phyloP scores from a whole-genome alignment of 495 filamentous ascomycete species.

The Talaromyces adpressus region DNA sequence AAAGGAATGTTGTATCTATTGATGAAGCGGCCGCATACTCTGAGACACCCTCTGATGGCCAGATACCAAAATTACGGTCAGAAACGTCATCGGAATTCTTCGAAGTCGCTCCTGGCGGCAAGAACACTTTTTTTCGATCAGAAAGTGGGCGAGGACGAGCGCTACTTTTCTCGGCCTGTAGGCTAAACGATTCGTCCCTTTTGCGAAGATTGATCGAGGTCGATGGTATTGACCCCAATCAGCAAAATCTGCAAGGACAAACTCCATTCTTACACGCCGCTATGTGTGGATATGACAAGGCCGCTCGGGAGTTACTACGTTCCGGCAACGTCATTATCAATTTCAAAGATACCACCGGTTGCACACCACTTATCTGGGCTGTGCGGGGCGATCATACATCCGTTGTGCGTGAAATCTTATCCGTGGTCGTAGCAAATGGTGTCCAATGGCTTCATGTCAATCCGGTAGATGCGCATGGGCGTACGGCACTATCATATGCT shows the following conservation, averaged over 20 bases:
- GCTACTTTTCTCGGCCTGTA: background rate
- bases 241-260: background rate
- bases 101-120: no score
- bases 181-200: background rate
- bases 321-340: background rate
- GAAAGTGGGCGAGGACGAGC: no score
- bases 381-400: background rate
- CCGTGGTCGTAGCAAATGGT: no score
- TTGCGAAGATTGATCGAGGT: background rate
- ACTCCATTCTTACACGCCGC: background rate
- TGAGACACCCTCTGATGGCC: background rate
- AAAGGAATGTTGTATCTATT: background rate
- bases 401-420: background rate
- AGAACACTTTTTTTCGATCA: no score
- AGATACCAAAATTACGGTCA: no score
- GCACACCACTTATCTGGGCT: background rate
- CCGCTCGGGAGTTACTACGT: background rate
- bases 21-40: background rate
- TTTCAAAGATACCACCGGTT: background rate
- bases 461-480: no score
- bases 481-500: background rate
- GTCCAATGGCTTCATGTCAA: no score
- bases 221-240: background rate
- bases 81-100: no score
- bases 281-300: background rate